Evolutionary conservation across 352 stramenopile species (phyloP).

Genomic region (Phytophthora sp.): DNA sequence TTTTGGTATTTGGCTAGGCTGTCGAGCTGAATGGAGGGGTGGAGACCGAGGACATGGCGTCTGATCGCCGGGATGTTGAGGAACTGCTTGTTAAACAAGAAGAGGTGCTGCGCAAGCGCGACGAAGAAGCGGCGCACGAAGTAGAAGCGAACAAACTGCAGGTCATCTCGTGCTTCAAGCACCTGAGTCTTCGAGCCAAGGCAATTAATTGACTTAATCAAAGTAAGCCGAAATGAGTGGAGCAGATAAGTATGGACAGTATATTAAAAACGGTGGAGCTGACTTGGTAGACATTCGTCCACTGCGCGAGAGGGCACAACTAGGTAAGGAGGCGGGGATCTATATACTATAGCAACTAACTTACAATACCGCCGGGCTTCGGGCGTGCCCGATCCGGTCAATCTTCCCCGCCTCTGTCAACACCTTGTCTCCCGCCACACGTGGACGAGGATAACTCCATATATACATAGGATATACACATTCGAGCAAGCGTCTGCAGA

Average conservation of each 20-base stretch:
- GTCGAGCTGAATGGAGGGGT: slow-evolving; percentile 44
- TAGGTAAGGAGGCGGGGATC: slow-evolving; percentile 18
- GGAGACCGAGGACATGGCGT: slow-evolving; percentile 49
- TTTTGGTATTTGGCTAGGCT: slow-evolving; percentile 40
- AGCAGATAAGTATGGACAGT: slow-evolving; percentile 32
- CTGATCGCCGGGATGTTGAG: slow-evolving; percentile 59
- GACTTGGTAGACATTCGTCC: slow-evolving; percentile 4
- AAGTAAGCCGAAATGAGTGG: neutral
- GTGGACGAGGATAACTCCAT: slow-evolving; percentile 24
- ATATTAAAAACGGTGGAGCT: slow-evolving; percentile 24
- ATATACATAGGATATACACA: slow-evolving; percentile 56
- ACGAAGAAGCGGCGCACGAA: slow-evolving; percentile 46
- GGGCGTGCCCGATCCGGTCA: slow-evolving; percentile 2
- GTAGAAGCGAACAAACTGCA: slow-evolving; percentile 57
- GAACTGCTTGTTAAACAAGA: slow-evolving; percentile 45
- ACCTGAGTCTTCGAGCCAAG: slow-evolving; percentile 64
- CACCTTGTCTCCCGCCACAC: slow-evolving; percentile 9
- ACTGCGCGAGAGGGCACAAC: neutral
- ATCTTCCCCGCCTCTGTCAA: slow-evolving; percentile 31
- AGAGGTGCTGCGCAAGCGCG: slow-evolving; percentile 45
- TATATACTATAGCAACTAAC: slow-evolving; percentile 53
- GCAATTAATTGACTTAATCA: slow-evolving; percentile 19
- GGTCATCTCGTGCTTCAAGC: slow-evolving; percentile 75
- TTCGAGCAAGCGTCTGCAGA: slow-evolving; percentile 29
- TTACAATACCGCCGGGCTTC: slow-evolving; percentile 37